Base-by-base conservation (phyloP, 2,329 filamentous ascomycete species). In the Raffaelea ambrosiae region DNA sequence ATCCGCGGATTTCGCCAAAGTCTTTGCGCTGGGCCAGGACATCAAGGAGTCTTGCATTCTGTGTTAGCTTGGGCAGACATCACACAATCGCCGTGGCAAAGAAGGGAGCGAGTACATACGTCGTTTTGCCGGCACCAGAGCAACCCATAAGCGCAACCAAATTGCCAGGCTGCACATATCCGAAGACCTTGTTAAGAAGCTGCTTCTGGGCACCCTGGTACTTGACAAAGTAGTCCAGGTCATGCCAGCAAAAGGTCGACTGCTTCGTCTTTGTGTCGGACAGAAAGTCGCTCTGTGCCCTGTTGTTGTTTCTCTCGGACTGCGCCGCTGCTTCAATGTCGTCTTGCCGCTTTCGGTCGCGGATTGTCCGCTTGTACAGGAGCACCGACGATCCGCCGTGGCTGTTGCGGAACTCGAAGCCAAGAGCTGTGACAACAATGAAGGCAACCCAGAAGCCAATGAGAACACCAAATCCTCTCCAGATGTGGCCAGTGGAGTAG, bases 91-190 rank as follows among this genome's bases (percentile, higher is more conserved):
- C n/a, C n/a, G n/a, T n/a, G n/a, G n/a, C n/a, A n/a, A n/a, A n/a
- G n/a, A n/a, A n/a, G n/a, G n/a, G n/a, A n/a, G n/a, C n/a, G n/a
- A n/a, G n/a, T n/a, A 29, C 26, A 29, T 29, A 29, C 26, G 26
- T 29, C 0, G 88, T 94, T 65, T 94, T 95, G 44, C 88, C 88
- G n/a, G 88, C 88, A 54, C 87, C 87, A 14, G 83, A 86, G 2
- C 85, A 80, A 57, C 86, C 83, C 86, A 90, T 87, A 18, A 91
- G 69, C 4, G 86, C 86, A 2, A 83, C 87, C 18, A 90, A 65
- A 51, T 81, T 88, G 42, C 86, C 86, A 1, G 87, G 86, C 63
- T 88, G 88, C 46, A 91, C 84, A 79, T 83, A 94, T 2, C 88
- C 88, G 54, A 88, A 81, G 1, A 94, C 84, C 50, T 91, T 77